Evolutionary conservation across 2,329 filamentous ascomycete species (phyloP), one percentile per base, ranked within the genome.

Genomic region (Pestalotiopsis fici): DNA sequence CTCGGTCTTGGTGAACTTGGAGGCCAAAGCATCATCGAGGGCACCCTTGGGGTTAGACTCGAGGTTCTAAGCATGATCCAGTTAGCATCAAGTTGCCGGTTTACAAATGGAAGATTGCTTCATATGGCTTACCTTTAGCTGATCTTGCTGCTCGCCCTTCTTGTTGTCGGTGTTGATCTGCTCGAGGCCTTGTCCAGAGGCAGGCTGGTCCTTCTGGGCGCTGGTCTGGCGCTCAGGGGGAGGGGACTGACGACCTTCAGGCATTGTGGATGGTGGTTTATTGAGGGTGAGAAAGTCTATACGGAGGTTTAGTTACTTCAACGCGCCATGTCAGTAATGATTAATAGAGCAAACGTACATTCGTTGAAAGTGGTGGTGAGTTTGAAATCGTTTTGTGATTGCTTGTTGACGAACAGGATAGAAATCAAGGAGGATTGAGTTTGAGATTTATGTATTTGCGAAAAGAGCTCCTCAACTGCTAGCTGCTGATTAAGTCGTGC

Each of bases 221-320:
- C 87, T 90, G 47, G 85, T 82, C 81, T 93, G 92, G 72, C 79
- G 77, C 82, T 93, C 89, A 31, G 93, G 92, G 64, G 90, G 83
- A 69, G 94, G 94, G 37, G 94, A 97, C 81, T 97, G 87, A 76
- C 90, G 90, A 78, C 93, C 92, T 80, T 87, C 80, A 65, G 78
- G 77, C 59, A 92, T 90, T 75, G 71, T 89, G 78, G 71, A 68
- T 71, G 73, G 74, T 71, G 78, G 70, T 72, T 56, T 18, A 13
- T 12, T 50, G 59, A 23, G 59, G 64, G 72, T 69, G 54, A 37
- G 64, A 27, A 12, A 68, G 63, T 68, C 62, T 64, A 64, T 69
- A 47, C 27, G 3, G n/a, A 65, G 47, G 31, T 27, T 63, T 64
- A 47, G 59, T n/a, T 23, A 60, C 15, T 15, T 67, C n/a, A n/a